Evolutionary conservation across 2,329 filamentous ascomycete species (phyloP).

Genomic region (Alternaria gaisen): DNA sequence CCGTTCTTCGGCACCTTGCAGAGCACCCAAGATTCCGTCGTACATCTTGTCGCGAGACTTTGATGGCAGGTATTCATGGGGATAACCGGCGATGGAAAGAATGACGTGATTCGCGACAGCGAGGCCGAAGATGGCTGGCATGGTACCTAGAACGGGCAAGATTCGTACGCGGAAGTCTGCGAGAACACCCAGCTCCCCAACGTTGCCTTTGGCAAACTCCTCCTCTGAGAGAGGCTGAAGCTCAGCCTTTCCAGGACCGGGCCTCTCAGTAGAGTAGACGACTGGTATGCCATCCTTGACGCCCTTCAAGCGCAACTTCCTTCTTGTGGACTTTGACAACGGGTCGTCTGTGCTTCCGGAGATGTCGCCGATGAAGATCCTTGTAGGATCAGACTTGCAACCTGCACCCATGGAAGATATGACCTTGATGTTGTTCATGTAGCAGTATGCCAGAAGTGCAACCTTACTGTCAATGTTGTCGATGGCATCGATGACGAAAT

Average conservation of each 20-base stretch:
- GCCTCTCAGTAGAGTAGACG: slow-evolving; percentile 91
- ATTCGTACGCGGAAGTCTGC: slow-evolving; percentile 96
- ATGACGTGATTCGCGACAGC: slow-evolving; percentile 93
- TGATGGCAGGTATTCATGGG: slow-evolving; percentile 79
- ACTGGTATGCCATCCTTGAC: slow-evolving; percentile 87
- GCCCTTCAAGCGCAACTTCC: slow-evolving; percentile 77
- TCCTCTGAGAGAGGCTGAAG: slow-evolving; percentile 87
- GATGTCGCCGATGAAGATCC: slow-evolving; percentile 91
- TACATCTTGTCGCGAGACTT: slow-evolving; percentile 93
- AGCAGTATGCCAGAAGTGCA: slow-evolving; percentile 85
- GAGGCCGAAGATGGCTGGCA: slow-evolving; percentile 96
- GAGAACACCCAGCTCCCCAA: slow-evolving; percentile 86
- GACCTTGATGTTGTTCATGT: slow-evolving; percentile 77
- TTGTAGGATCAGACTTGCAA: slow-evolving; percentile 86
- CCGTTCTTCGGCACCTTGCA: slow-evolving; percentile 83
- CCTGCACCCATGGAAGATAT: slow-evolving; percentile 97
- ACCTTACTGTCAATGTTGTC: slow-evolving; percentile 99
- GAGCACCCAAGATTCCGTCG: slow-evolving; percentile 76
- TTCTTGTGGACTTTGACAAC: slow-evolving; percentile 82
- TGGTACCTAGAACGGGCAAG: slow-evolving; percentile 90
- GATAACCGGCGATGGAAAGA: slow-evolving; percentile 81
- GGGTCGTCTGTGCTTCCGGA: slow-evolving; percentile 87
- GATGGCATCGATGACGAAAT: slow-evolving; percentile 96
- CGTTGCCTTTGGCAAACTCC: slow-evolving; percentile 84
- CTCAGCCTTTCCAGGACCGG: slow-evolving; percentile 88